Evolutionary conservation across 2,329 filamentous ascomycete species (phyloP).

Genomic region (Metarhizium humberi): DNA sequence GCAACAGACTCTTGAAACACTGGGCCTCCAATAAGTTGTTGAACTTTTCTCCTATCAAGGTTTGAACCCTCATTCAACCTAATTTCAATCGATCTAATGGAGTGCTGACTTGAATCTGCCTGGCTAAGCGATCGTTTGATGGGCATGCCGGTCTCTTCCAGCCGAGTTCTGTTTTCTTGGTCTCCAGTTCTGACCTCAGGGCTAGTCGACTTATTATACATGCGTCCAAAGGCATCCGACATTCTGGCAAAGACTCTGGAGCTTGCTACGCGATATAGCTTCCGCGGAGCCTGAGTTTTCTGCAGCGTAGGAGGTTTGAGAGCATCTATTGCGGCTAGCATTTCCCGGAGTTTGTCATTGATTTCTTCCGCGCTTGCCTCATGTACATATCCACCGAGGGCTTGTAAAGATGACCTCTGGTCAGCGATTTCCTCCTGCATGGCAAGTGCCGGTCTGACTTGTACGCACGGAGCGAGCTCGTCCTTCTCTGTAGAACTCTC

Average conservation of each 20-base stretch:
- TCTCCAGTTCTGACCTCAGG: constrained; percentile 9
- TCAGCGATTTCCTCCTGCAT: not conserved
- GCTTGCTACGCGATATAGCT: constrained; percentile 18
- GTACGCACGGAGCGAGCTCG: not conserved
- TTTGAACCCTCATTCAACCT: constrained; percentile 25
- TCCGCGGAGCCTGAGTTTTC: constrained; percentile 10
- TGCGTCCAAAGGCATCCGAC: constrained; percentile 22
- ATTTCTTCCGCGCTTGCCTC: constrained; percentile 16
- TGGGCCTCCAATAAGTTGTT: constrained; percentile 5
- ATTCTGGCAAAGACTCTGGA: constrained; percentile 24
- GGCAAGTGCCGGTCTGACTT: not conserved
- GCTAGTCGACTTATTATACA: constrained; percentile 18
- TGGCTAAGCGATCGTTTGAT: not conserved
- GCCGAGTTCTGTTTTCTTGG: not conserved
- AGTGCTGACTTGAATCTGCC: constrained; percentile 7
- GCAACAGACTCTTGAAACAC: not conserved
- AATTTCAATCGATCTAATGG: constrained; percentile 22
- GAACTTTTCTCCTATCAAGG: constrained; percentile 24
- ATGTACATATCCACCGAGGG: not conserved
- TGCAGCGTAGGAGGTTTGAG: constrained; percentile 20
- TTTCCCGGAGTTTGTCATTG: constrained; percentile 23
- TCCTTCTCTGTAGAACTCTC: not conserved
- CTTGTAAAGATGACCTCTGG: not conserved
- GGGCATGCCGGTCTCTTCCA: not conserved
- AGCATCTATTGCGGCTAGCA: constrained; percentile 26